These are phyloP conservation scores for Pleurotus salmoneostramineus DNA, from an alignment of 768 basidiomycete species.

Conservation along the genomic window DNA sequence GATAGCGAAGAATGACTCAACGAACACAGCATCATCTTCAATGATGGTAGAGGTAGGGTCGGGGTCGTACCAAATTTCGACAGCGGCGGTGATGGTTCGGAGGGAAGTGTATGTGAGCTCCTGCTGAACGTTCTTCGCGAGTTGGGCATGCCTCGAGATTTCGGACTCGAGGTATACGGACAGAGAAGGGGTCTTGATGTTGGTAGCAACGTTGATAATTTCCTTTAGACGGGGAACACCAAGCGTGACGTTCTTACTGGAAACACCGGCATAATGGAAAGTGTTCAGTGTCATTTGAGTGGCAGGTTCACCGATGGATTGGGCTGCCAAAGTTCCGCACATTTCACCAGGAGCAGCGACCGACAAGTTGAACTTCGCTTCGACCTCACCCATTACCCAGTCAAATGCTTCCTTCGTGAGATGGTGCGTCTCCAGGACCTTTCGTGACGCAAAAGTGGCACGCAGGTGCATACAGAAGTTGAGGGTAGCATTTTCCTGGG, in stretches of 20 bases:
- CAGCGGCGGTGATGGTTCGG: constrained; percentile 89
- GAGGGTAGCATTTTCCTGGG: constrained; percentile 85
- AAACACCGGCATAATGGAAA: constrained; percentile 99
- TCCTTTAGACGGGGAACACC: constrained; percentile 99
- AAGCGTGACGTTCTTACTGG: constrained; percentile 99
- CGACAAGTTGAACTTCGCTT: constrained; percentile 93
- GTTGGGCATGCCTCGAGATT: constrained; percentile 51
- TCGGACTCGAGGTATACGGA: constrained; percentile 82
- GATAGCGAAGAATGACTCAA: constrained; percentile 98
- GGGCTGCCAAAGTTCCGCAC: constrained; percentile 97
- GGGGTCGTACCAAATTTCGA: constrained; percentile 98
- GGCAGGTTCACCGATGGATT: constrained; percentile 98
- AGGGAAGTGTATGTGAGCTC: constrained; percentile 93
- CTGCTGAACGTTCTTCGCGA: constrained; percentile 88
- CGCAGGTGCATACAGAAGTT: constrained; percentile 94
- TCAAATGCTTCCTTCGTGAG: constrained; percentile 93
- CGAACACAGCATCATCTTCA: constrained; percentile 93
- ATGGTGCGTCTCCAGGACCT: constrained; percentile 85
- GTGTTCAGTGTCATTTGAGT: constrained; percentile 99
- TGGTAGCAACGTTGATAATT: constrained; percentile 97
- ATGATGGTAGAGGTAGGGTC: constrained; percentile 90
- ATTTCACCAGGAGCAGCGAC: constrained; percentile 94
- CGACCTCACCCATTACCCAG: constrained; percentile 96
- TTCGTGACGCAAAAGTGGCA: constrained; percentile 81
- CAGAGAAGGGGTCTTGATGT: constrained; percentile 98